These are phyloP conservation scores for Heliosperma pusillum DNA, from an alignment of 148 eudicot genomes.

Conservation along the genomic window DNA sequence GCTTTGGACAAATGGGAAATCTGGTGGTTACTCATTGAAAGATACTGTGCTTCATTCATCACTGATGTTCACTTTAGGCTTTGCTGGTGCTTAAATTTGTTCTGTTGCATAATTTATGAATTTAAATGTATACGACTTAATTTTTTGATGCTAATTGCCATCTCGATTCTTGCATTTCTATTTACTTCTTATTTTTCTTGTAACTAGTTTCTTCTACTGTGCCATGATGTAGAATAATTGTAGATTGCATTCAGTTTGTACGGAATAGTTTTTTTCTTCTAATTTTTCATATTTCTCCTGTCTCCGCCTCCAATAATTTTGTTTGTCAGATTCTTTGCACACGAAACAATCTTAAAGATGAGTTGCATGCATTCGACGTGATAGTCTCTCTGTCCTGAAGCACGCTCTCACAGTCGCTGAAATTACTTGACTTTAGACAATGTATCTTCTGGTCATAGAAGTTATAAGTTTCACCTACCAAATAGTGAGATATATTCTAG, in stretches of 20 bases:
- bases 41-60: neutral
- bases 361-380: neutral
- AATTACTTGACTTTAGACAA: neutral
- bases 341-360: neutral
- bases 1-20: constrained; percentile 83
- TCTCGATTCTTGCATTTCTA: neutral
- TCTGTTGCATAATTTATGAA: constrained; percentile 2
- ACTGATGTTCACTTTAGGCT: constrained; percentile 2
- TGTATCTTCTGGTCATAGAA: neutral
- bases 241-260: neutral
- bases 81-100: neutral
- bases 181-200: neutral
- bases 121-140: constrained; percentile 8
- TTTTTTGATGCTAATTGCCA: neutral
- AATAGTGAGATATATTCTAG: too few species aligned
- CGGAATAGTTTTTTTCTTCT: neutral
- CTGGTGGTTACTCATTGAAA: constrained; percentile 61
- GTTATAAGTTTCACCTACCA: neutral
- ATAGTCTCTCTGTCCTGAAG: neutral
- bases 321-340: constrained; percentile 4
- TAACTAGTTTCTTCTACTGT: neutral
- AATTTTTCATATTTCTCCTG: neutral
- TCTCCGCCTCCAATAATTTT: neutral
- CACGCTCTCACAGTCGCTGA: neutral
- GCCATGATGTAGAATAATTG: neutral